Evolutionary conservation across 2,329 filamentous ascomycete genomes (phyloP), one percentile per base, ranked within the genome.

Genomic region (Epichloe sp.): DNA sequence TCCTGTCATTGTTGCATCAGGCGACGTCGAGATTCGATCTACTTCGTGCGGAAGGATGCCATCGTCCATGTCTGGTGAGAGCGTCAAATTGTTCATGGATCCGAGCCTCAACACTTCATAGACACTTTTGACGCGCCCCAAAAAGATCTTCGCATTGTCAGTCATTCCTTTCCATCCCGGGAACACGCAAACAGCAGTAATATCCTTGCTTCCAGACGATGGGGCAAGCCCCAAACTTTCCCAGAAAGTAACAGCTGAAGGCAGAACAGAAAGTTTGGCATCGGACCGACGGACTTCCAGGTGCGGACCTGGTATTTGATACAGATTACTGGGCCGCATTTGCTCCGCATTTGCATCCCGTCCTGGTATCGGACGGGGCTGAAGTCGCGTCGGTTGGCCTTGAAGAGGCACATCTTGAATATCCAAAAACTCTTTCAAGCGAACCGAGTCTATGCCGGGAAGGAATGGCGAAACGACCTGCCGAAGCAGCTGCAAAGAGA

Each of bases 91-190:
- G 36, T 72, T 73, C 57, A 90, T 84, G 1, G 71, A 75, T 3
- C 88, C 88, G 3, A 94, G 69, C 57, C 85, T 86, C 50, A 85
- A 74, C 10, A 79, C 79, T 60, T 91, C 87, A 61, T 91, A 93
- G 2, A 80, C 76, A 54, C 80, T 81, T 55, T 80, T 79, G 55
- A 88, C 71, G 50, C 83, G 79, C 43, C 80, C 74, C 23, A 91
- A 67, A 59, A 93, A 90, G 1, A 71, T 73, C 14, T 74, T 69
- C 5, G 82, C 76, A 47, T 79, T 77, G 43, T 80, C 77, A 38
- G 70, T 65, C 58, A 91, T 69, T 1, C 83, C 81, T 31, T 78
- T 76, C 58, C 79, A 78, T 48, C 76, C 71, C 0, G 87, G 86
- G 55, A 83, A 85, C 2, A 93, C 71, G 60, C 85, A 88, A 46